Evolutionary conservation across 2,329 filamentous ascomycete genomes (phyloP).

Genomic region (Nakataea oryzae): DNA sequence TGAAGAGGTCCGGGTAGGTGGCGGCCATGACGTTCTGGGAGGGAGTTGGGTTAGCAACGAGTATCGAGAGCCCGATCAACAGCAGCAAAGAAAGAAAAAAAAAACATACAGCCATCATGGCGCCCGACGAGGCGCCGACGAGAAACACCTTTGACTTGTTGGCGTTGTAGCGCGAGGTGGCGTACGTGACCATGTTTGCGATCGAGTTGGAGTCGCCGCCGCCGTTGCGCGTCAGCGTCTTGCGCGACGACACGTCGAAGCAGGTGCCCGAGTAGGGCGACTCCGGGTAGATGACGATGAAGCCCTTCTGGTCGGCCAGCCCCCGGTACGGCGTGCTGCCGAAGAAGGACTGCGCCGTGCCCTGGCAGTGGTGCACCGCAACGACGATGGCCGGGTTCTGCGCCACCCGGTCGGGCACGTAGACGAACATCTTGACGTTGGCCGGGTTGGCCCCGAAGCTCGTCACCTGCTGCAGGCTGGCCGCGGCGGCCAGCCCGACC

Average conservation of each 20-base stretch:
- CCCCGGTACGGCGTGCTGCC: slow-evolving; percentile 33
- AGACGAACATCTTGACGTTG: slow-evolving; percentile 33
- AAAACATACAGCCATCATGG: slow-evolving; percentile 34
- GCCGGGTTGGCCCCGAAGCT: slow-evolving; percentile 29
- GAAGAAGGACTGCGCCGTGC: slow-evolving; percentile 38
- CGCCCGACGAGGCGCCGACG: slow-evolving; percentile 36
- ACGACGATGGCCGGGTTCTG: slow-evolving; percentile 35
- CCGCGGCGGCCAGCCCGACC: slow-evolving; percentile 7
- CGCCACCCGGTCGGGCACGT: slow-evolving; percentile 23
- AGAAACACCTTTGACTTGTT: slow-evolving; percentile 41
- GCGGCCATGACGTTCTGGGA: slow-evolving; percentile 31
- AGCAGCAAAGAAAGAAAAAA: too few relatives aligned
- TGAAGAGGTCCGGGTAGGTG: slow-evolving; percentile 36
- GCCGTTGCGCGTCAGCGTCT: slow-evolving; percentile 41
- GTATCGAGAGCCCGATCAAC: background rate
- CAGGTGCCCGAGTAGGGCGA: slow-evolving; percentile 39
- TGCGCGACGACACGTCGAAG: slow-evolving; percentile 45
- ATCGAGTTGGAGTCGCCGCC: slow-evolving; percentile 46
- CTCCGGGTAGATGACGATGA: slow-evolving; percentile 43
- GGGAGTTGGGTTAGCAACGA: background rate
- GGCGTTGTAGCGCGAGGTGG: slow-evolving; percentile 38
- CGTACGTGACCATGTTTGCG: slow-evolving; percentile 48
- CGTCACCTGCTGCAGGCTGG: slow-evolving; percentile 23
- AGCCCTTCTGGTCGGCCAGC: slow-evolving; percentile 28
- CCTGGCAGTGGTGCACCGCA: slow-evolving; percentile 43